A percentile compares a stretch with the other conserved stretches of the same genome.
Evolutionary conservation across 495 filamentous ascomycete species (phyloP).

Genomic region (Cairneyella variabilis): DNA sequence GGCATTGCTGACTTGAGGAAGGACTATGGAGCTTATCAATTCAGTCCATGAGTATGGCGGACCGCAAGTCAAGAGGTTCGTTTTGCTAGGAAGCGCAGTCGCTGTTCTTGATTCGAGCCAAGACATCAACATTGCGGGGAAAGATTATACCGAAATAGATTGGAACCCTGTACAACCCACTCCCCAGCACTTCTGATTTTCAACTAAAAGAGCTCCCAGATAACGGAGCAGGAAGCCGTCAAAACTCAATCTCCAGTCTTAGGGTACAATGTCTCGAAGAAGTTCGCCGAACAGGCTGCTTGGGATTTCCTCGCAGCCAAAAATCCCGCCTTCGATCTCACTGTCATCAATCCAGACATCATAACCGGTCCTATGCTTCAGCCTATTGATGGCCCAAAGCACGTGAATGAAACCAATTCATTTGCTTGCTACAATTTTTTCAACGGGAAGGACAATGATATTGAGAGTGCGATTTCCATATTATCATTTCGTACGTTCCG

Average conservation of each 20-base stretch:
- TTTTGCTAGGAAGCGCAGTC: conserved; percentile 28
- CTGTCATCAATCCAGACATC: conserved; percentile 32
- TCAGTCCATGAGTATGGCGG: conserved; percentile 26
- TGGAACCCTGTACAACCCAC: conserved; percentile 33
- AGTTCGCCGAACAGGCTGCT: conserved; percentile 29
- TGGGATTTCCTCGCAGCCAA: conserved; percentile 33
- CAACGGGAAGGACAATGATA: conserved; percentile 27
- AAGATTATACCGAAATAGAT: conserved; percentile 34
- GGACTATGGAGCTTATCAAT: conserved; percentile 29
- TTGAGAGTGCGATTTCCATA: conserved; percentile 27
- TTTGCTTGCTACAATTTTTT: conserved; percentile 33
- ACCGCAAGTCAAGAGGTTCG: conserved; percentile 29
- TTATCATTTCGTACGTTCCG: conserved; percentile 28
- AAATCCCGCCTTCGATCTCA: conserved; percentile 30
- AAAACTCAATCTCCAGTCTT: conserved; percentile 25
- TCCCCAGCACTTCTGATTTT: neutral
- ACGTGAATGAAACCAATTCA: conserved; percentile 33
- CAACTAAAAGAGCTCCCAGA: conserved; percentile 15
- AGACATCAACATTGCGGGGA: conserved; percentile 23
- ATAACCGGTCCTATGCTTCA: conserved; percentile 24
- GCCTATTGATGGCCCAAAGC: conserved; percentile 18
- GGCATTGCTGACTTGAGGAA: neutral
- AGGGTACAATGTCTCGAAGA: conserved; percentile 37
- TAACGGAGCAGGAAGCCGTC: conserved; percentile 30
- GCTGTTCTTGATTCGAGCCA: conserved; percentile 29